These are phyloP conservation scores for Pseudopithomyces maydicus DNA, from an alignment of 2,329 filamentous ascomycete genomes.

Conservation along the genomic window DNA sequence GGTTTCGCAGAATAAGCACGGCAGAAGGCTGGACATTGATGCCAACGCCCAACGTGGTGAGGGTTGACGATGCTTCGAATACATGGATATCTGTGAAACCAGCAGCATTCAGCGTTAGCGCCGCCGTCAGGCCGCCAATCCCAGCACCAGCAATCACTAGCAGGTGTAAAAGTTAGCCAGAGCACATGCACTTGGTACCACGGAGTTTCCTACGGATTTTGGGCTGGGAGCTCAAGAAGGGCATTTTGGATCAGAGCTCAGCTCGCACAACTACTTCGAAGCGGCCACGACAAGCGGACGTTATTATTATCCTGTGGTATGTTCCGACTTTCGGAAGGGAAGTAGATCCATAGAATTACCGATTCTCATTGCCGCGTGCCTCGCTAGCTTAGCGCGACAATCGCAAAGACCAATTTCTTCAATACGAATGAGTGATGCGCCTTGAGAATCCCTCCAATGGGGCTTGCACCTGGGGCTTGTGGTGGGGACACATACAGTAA, in stretches of 20 bases:
- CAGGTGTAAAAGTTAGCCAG: too few relatives aligned
- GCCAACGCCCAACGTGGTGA: constrained; percentile 52
- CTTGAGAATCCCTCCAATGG: not conserved
- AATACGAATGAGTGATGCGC: not conserved
- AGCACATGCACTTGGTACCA: too few relatives aligned
- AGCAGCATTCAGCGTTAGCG: constrained; percentile 73
- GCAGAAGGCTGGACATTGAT: constrained; percentile 56
- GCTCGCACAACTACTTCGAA: not conserved
- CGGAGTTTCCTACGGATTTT: not conserved
- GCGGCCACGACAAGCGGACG: not conserved
- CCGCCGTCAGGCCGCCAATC: constrained; percentile 75
- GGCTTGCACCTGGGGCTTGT: too few relatives aligned
- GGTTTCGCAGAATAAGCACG: constrained; percentile 51
- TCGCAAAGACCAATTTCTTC: not conserved
- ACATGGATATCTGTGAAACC: constrained; percentile 57
- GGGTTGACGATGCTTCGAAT: constrained; percentile 49
- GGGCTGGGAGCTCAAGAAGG: not conserved
- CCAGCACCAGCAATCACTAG: constrained; percentile 53
- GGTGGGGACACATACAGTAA: too few relatives aligned
- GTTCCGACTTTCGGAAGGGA: not conserved
- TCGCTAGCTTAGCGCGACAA: not conserved
- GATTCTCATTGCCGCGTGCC: not conserved
- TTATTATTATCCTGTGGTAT: not conserved
- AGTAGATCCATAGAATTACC: not conserved
- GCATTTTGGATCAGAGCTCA: not conserved